Base-by-base conservation (phyloP, 345 rosid species). In the Lepidium aucheri region DNA sequence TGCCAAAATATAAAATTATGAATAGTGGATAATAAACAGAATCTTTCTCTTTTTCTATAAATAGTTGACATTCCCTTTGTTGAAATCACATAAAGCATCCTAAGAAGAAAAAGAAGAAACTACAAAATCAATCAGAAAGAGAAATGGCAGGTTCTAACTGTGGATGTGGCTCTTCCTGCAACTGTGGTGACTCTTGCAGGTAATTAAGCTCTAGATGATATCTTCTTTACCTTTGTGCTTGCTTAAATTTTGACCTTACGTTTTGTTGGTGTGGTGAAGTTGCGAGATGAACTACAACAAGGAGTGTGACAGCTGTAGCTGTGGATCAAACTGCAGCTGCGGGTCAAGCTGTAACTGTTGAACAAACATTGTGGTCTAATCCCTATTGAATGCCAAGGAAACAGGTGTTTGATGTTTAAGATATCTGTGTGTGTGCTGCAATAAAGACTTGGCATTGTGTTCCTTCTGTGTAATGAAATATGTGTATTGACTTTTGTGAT, bases 321-420 rank as follows among this genome's bases (percentile, higher is more conserved):
- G 96, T 17, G 94, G 91, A 70, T 67, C 86, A 34, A 84, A 39
- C 89, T 87, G 94, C 79, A 45, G 40, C 26, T 89, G 96, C 52
- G 79, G 80, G 34, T 72, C 72, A 24, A 83, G 82, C 66, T 64
- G 76, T 76, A 65, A 11, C 28, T 89, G 96, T 73, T 65, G 6
- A 72, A 53, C 17, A 1, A 54, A 11, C 26, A 0, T 60, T 17
- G 20, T 42, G 54, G 53, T 68, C 9, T 60, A 34, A 70, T 34
- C 0, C 50, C 60, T 18, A n/a, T 32, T 30, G n/a, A 20, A 33
- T 33, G 39, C 46, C 54, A 20, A 20, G 20, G 63, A 35, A 60
- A 51, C 5, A 28, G 39, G 65, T 60, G 10, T 60, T 33, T 42
- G 14, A 60, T 42, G 53, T 40, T 72, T 39, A 28, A 64, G 65